Conservation (phyloP, 23 red algal genomes). For the Chondrus crispus region DNA sequence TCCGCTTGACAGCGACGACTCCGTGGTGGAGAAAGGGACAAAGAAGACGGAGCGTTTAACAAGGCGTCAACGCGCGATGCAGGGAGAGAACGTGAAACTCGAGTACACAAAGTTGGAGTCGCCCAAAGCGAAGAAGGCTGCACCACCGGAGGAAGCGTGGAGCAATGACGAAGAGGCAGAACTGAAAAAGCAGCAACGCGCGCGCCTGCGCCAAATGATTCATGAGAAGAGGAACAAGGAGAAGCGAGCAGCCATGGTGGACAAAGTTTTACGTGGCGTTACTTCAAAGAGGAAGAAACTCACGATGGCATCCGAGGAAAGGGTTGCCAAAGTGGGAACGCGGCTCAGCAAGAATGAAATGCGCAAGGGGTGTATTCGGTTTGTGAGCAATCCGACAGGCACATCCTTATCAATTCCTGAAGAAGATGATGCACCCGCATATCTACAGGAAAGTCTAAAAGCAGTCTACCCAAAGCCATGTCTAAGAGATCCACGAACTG, state of each 20-base stretch:
- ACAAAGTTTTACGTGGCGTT: conserved; percentile 70
- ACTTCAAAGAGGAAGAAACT: conserved; percentile 78
- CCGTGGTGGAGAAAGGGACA: not conserved
- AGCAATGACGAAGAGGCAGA: conserved; percentile 70
- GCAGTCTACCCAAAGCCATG: conserved; percentile 46
- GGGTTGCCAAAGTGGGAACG: conserved; percentile 42
- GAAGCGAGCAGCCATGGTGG: conserved; percentile 78
- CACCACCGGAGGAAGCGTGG: conserved; percentile 27
- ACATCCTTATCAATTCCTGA: conserved; percentile 40
- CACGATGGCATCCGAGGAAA: conserved; percentile 41
- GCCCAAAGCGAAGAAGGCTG: conserved; percentile 47
- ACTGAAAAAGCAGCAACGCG: conserved; percentile 61
- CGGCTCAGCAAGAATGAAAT: conserved; percentile 54
- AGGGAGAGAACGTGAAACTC: conserved; percentile 56
- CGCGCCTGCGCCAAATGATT: conserved; percentile 69
- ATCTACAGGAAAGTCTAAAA: conserved; percentile 5
- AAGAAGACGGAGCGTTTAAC: conserved; percentile 32
- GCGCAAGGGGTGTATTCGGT: conserved; percentile 54
- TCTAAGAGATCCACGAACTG: conserved; percentile 48
- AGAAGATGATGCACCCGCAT: conserved; percentile 30
- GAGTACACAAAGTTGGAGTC: conserved; percentile 63
- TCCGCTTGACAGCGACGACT: not conserved
- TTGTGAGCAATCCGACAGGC: conserved; percentile 40
- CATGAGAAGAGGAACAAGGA: conserved; percentile 77
- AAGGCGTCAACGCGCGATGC: conserved; percentile 53